Base-by-base conservation (phyloP, 352 stramenopile species). In the Globisporangium takayamanum region DNA sequence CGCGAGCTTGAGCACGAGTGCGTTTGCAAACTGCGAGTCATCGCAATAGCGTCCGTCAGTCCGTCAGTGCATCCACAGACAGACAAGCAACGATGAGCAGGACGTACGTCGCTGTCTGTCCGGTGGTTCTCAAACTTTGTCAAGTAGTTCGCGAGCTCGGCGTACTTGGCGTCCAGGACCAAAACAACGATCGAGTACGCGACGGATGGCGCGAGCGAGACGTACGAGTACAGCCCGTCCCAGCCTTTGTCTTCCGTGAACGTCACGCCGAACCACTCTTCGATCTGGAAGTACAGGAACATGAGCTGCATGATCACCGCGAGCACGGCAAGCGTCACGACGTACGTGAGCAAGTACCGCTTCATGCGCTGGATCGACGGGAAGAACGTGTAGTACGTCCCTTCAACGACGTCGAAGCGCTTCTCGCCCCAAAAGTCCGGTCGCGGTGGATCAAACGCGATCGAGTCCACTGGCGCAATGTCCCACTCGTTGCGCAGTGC, bases 1-100 rank as follows among this genome's bases (percentile, higher is more conserved):
- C 60, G 98, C 97, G 5, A 98, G 84, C 80, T 99, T 99, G 53
- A 97, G 85, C 62, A 99, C 98, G 39, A 98, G 87, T 0, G 87
- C 83, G 41, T 97, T 96, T 10, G 84, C 74, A 73, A 96, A 96
- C 80, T 92, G 60, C 33, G 33, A 39, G 33, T 14, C 33, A 39
- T 39, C 2, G 6, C 33, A 12, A 14, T 7, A 39, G 7, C 33
- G 33, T 39, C 10, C 33, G 33, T 12, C 33, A 10, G 33, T 47
- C 25, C 26, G 25, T 7, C 36, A 6, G 22, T 5, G 39, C 37
- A 50, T 26, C 1, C 20, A 63, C 22, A 28, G 6, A 48, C 39
- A 50, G 42, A 16, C 20, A 49, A 6, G 50, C 11, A 53, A 8
- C 50, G 26, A 57, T 15, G 16, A 62, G 15, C 3, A 15, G 10